Conservation (phyloP, 257 asterid species). For the Solanum bukasovii region DNA sequence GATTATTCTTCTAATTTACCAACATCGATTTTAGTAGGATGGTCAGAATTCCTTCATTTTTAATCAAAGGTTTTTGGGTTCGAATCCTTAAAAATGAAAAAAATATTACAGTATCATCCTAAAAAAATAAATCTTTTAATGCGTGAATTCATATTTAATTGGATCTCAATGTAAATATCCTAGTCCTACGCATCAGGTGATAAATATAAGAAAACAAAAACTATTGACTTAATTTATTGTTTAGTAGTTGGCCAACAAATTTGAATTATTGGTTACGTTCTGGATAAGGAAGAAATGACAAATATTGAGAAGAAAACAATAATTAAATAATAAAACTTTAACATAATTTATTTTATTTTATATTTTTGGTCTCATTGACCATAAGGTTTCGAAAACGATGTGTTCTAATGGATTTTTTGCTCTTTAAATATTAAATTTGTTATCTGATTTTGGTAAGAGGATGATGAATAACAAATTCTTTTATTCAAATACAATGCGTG, state of each 20-base stretch:
- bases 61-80: fast-evolving
- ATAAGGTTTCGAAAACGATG: not conserved
- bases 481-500: not conserved
- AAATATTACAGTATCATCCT: fast-evolving
- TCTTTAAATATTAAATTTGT: not conserved
- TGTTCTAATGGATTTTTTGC: not conserved
- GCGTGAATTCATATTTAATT: not conserved
- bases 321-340: not conserved
- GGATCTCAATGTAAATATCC: fast-evolving
- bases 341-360: not conserved
- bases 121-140: not conserved
- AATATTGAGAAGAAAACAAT: not conserved
- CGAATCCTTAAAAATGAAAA: fast-evolving
- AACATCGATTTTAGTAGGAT: not conserved
- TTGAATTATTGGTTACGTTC: not conserved
- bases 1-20: not conserved
- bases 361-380: not conserved
- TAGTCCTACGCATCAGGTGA: fast-evolving
- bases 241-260: not conserved
- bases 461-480: not conserved
- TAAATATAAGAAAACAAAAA: not conserved
- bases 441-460: not conserved
- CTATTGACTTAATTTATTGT: not conserved
- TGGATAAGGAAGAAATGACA: not conserved
- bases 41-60: fast-evolving